Conservation (phyloP, 1,284 basidiomycete genomes). For the Heterobasidion annosum region DNA sequence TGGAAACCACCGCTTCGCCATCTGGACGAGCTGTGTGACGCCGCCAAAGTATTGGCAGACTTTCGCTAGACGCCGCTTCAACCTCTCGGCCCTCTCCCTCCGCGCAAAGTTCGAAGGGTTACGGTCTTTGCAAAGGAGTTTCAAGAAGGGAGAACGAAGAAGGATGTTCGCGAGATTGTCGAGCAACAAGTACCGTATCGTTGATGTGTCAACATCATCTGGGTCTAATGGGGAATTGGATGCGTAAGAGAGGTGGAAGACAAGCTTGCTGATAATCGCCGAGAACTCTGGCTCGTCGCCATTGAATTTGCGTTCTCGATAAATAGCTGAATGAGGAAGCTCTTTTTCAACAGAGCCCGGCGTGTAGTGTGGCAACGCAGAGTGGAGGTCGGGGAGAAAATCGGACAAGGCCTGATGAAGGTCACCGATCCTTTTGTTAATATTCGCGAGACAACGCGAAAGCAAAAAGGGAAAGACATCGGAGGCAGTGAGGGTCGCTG, state of each 20-base stretch:
- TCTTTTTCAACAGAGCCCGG: not conserved
- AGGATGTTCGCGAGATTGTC: not conserved
- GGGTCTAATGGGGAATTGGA: not conserved
- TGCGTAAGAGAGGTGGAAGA: not conserved
- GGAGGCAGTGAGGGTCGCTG: not conserved
- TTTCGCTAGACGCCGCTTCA: not conserved
- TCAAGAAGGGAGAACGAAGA: not conserved
- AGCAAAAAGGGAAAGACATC: not conserved
- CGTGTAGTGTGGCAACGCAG: not conserved
- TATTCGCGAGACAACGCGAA: not conserved
- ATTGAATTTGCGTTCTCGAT: not conserved
- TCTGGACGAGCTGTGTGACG: not conserved
- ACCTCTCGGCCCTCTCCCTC: not conserved
- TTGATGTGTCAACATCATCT: not conserved
- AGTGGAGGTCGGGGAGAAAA: not conserved
- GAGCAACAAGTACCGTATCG: not conserved
- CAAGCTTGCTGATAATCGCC: not conserved
- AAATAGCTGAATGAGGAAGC: not conserved
- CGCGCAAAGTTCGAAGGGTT: not conserved
- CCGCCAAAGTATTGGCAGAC: not conserved
- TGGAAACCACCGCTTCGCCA: not conserved
- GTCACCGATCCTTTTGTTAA: not conserved
- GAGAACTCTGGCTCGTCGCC: not conserved
- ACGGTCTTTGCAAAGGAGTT: not conserved
- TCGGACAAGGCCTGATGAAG: not conserved